Conservation (phyloP, 768 basidiomycete genomes). For the Boletus edulis region DNA sequence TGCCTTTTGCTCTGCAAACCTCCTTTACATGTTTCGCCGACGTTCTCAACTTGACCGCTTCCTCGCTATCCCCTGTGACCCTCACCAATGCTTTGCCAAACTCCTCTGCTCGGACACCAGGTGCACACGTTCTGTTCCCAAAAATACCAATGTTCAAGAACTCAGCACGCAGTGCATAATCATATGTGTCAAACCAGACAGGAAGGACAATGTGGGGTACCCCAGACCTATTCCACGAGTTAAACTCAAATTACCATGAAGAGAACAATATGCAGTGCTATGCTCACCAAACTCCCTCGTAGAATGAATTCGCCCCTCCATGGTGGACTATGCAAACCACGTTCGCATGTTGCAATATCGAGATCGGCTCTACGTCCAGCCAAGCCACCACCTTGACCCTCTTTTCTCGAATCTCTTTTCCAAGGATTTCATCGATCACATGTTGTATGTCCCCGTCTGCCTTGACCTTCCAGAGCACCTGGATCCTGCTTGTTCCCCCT, state of each 20-base stretch:
- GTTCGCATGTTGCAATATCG: slow-evolving; percentile 3
- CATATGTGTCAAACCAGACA: slow-evolving; percentile 11
- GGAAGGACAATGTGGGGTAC: slow-evolving; percentile 9
- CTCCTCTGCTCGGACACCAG: slow-evolving; percentile 1
- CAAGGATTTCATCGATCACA: neutral
- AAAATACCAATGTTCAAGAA: slow-evolving; percentile 5
- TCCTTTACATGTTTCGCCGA: slow-evolving; percentile 2
- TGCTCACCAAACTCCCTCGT: neutral
- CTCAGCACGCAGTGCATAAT: slow-evolving; percentile 1
- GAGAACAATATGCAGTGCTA: neutral
- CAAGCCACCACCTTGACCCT: neutral
- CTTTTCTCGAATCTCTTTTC: neutral
- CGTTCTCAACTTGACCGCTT: neutral
- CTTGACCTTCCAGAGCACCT: slow-evolving; percentile 12
- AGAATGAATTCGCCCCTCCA: slow-evolving; percentile 5
- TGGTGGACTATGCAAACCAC: neutral
- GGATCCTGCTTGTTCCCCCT: neutral
- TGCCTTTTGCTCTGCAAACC: neutral
- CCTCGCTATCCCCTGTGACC: slow-evolving; percentile 3
- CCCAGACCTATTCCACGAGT: slow-evolving; percentile 8
- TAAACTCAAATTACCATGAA: neutral
- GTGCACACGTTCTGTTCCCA: neutral
- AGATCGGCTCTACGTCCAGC: slow-evolving; percentile 10
- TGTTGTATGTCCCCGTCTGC: neutral
- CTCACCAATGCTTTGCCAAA: slow-evolving; percentile 3